phyloP scores from a whole-genome alignment of 345 rosid genomes.

The Eucalyptus erythrocorys region DNA sequence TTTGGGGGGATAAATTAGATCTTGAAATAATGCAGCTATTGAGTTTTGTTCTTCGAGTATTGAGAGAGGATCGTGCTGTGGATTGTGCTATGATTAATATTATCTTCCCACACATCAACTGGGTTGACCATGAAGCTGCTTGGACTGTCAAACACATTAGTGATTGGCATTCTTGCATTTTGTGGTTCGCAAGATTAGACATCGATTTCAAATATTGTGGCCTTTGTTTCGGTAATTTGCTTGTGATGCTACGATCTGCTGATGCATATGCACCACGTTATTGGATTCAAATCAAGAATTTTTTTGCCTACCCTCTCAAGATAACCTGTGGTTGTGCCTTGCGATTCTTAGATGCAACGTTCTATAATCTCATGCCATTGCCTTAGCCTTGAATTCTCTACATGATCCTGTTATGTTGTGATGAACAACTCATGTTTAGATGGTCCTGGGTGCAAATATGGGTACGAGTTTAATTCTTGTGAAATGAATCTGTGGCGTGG shows the following conservation, averaged over 20 bases:
- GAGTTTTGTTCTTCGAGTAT: neutral
- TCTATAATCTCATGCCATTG: neutral
- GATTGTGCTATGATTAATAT: neutral
- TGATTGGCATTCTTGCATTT: neutral
- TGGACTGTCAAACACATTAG: neutral
- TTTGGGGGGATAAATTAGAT: neutral
- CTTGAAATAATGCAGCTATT: neutral
- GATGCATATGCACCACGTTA: neutral
- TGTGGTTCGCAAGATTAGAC: neutral
- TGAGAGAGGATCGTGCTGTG: neutral
- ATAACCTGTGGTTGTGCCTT: neutral
- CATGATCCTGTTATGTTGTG: neutral
- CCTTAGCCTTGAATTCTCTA: neutral
- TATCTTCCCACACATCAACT: neutral
- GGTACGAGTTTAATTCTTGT: neutral
- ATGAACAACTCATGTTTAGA: neutral
- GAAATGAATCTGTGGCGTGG: neutral
- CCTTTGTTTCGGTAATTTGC: neutral
- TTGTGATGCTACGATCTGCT: neutral
- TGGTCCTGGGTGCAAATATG: neutral
- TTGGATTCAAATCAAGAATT: neutral
- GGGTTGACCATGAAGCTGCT: neutral
- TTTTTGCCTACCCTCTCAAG: neutral
- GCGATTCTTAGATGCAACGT: neutral
- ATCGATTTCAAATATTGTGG: neutral